A percentile compares a stretch with the other conserved stretches of the same genome.
These are phyloP conservation scores for Debaryomycetaceae sp. DNA, from an alignment of 1,139 yeast genomes.

Conservation along the genomic window DNA sequence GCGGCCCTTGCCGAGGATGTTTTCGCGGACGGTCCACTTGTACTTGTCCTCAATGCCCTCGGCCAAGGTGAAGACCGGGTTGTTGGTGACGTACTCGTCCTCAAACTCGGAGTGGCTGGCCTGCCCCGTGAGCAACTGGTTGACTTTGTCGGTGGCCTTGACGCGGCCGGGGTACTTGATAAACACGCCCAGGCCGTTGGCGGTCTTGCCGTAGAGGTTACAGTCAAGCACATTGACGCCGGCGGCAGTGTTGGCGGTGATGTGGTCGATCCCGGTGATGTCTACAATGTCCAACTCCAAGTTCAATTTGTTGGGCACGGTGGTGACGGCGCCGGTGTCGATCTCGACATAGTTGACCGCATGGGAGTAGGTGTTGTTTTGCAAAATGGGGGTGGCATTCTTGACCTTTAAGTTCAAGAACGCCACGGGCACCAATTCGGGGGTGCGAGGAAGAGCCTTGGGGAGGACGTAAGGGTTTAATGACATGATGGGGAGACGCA, in stretches of 20 bases:
- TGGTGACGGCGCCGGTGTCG: slow-evolving; percentile 22
- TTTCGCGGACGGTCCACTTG: slow-evolving; percentile 43
- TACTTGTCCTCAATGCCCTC: slow-evolving; percentile 35
- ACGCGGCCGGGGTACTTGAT: slow-evolving; percentile 45
- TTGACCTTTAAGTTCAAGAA: slow-evolving; percentile 22
- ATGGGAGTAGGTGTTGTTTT: slow-evolving; percentile 12
- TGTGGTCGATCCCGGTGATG: slow-evolving; percentile 43
- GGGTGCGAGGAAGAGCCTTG: slow-evolving; percentile 14
- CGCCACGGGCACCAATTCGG: slow-evolving; percentile 29
- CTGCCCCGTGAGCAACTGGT: slow-evolving; percentile 26
- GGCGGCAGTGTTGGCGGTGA: slow-evolving; percentile 28
- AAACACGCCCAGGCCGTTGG: slow-evolving; percentile 35
- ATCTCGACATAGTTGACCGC: slow-evolving; percentile 20
- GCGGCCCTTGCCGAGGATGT: slow-evolving; percentile 51
- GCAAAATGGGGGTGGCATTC: slow-evolving; percentile 16
- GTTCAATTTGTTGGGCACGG: slow-evolving; percentile 27
- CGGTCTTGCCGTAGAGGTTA: slow-evolving; percentile 40
- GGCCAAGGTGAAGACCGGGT: slow-evolving; percentile 40
- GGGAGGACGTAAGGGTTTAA: slow-evolving; percentile 13
- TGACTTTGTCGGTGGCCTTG: slow-evolving; percentile 28
- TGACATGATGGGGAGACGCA: background rate
- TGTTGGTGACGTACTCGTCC: slow-evolving; percentile 45
- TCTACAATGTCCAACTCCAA: slow-evolving; percentile 23
- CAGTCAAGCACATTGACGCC: slow-evolving; percentile 43
- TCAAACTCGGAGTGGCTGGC: slow-evolving; percentile 29